Percentiles rank a stretch among this genome's conserved stretches.
phyloP scores from a whole-genome alignment of 129 eudicot genomes.

The Rutidosis leptorrhynchoides region DNA sequence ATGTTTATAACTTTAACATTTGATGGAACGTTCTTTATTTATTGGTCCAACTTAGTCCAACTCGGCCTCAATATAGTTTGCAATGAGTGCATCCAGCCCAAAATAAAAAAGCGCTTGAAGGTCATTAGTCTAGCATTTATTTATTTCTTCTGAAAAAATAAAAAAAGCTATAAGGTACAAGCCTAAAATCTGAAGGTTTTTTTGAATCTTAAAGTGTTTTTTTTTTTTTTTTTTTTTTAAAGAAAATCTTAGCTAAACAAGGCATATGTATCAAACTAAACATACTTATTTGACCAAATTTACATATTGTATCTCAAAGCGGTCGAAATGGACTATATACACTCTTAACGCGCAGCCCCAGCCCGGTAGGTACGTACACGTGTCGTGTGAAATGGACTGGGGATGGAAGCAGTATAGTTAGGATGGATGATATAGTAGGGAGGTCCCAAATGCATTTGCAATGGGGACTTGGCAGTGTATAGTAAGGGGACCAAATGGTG shows the following conservation, averaged over 20 bases:
- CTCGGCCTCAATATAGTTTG: background rate
- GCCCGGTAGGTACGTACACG: background rate
- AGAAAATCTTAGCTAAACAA: background rate
- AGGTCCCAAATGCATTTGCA: conserved; percentile 12
- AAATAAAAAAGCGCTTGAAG: background rate
- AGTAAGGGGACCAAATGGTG: conserved; percentile 17
- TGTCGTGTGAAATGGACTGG: background rate
- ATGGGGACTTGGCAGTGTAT: conserved; percentile 11
- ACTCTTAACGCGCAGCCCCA: no score
- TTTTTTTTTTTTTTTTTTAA: no score
- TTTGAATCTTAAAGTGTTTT: no score
- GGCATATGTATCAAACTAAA: background rate
- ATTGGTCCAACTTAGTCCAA: background rate
- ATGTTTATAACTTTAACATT: no score
- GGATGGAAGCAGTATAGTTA: background rate
- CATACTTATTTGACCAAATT: no score
- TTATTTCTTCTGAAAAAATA: no score
- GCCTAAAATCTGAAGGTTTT: background rate
- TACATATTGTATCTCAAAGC: background rate
- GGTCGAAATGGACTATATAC: background rate
- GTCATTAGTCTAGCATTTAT: background rate
- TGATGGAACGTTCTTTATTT: no score
- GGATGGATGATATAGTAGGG: conserved; percentile 1
- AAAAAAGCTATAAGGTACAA: no score
- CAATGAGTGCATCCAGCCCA: background rate